Conservation (phyloP, 2,329 filamentous ascomycete species). For the Pseudodiploospora longispora region DNA sequence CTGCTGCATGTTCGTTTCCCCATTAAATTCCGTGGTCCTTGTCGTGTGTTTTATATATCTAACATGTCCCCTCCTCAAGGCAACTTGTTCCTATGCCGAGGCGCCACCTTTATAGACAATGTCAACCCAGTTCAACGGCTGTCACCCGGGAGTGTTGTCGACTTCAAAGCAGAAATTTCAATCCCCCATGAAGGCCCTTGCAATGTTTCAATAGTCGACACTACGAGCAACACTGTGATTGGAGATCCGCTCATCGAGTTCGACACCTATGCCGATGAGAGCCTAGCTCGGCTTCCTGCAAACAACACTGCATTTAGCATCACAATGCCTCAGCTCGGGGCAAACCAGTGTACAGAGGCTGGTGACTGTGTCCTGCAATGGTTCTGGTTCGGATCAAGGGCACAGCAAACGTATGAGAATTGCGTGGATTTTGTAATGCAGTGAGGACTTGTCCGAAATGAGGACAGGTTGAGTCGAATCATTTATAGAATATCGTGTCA, state of each 20-base stretch:
- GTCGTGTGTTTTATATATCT: background rate
- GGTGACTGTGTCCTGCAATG: slow-evolving; percentile 50
- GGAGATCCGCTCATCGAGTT: slow-evolving; percentile 46
- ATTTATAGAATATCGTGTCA: too few relatives aligned
- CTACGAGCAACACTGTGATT: slow-evolving; percentile 41
- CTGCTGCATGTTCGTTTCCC: slow-evolving; percentile 13
- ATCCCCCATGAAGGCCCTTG: slow-evolving; percentile 38
- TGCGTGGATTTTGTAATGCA: slow-evolving; percentile 47
- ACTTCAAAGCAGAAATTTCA: slow-evolving; percentile 31
- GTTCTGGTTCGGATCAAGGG: slow-evolving; percentile 50
- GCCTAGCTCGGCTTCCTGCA: slow-evolving; percentile 20
- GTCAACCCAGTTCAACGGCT: slow-evolving; percentile 33
- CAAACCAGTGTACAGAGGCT: slow-evolving; percentile 36
- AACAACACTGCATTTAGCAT: slow-evolving; percentile 44
- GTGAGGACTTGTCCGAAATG: background rate
- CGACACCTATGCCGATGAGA: slow-evolving; percentile 44
- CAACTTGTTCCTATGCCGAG: slow-evolving; percentile 40
- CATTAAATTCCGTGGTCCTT: too few relatives aligned
- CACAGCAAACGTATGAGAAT: slow-evolving; percentile 54
- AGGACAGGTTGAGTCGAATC: background rate
- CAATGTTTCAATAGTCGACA: slow-evolving; percentile 52
- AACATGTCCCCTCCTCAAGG: background rate
- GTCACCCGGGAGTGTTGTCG: slow-evolving; percentile 33
- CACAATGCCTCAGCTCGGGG: slow-evolving; percentile 42
- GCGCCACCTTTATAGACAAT: slow-evolving; percentile 39